A percentile compares a stretch with the other conserved stretches of the same genome.
Evolutionary conservation across 139 green algal genomes (phyloP).

Genomic region (Pycnococcus provasolii): DNA sequence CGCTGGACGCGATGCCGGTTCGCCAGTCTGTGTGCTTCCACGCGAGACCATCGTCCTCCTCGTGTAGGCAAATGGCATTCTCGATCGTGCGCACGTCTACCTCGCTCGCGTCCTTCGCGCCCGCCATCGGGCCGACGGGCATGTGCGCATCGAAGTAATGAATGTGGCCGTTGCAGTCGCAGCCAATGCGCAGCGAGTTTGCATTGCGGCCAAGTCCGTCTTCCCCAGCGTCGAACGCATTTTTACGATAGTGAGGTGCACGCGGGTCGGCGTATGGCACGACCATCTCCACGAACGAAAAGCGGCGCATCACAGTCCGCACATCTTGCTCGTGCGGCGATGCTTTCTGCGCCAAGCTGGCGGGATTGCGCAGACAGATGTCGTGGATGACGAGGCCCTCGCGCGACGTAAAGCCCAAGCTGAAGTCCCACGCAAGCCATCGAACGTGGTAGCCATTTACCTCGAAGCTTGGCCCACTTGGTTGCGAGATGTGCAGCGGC

Average conservation of each 20-base stretch:
- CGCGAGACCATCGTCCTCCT: constrained; percentile 71
- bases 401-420: constrained; percentile 73
- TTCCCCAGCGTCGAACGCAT: constrained; percentile 72
- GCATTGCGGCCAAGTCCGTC: constrained; percentile 47
- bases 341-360: neutral
- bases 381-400: constrained; percentile 81
- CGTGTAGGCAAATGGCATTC: constrained; percentile 75
- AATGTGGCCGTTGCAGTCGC: constrained; percentile 79
- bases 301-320: constrained; percentile 59
- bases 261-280: constrained; percentile 67
- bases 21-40: constrained; percentile 67
- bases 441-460: constrained; percentile 53
- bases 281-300: constrained; percentile 75
- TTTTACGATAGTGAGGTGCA: constrained; percentile 64
- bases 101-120: constrained; percentile 2
- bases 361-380: constrained; percentile 11
- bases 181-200: constrained; percentile 41
- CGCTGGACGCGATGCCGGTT: too few species aligned
- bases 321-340: constrained; percentile 41
- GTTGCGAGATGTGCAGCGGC: constrained; percentile 17
- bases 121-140: constrained; percentile 39
- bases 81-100: constrained; percentile 48
- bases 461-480: constrained; percentile 46
- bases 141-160: constrained; percentile 69
- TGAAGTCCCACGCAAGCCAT: constrained; percentile 78